Evolutionary conservation across 257 asterid species (phyloP).

Genomic region (Solanum corneliomulleri): DNA sequence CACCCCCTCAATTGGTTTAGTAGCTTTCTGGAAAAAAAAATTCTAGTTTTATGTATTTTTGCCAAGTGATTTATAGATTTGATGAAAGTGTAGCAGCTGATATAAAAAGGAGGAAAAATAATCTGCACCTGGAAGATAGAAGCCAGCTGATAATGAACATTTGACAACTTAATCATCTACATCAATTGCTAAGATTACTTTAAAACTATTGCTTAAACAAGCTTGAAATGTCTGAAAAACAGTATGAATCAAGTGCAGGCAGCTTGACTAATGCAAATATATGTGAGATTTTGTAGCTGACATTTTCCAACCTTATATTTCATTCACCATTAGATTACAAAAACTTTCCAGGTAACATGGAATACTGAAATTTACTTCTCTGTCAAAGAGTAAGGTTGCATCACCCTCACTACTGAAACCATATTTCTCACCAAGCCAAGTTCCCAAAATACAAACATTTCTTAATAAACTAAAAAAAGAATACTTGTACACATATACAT

Average conservation of each 20-base stretch:
- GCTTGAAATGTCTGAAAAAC: neutral
- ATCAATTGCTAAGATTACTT: neutral
- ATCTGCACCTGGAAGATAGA: neutral
- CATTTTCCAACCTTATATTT: neutral
- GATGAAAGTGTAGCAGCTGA: neutral
- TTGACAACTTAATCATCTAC: neutral
- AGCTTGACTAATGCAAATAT: neutral
- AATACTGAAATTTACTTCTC: neutral
- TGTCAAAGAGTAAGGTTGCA: neutral
- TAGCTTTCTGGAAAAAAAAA: neutral
- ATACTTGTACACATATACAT: neutral
- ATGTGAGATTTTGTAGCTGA: neutral
- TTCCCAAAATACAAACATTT: neutral
- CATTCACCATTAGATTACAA: neutral
- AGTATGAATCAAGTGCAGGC: neutral
- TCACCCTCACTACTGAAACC: neutral
- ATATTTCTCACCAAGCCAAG: neutral
- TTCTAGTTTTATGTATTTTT: neutral
- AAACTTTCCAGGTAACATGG: neutral
- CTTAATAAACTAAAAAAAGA: neutral
- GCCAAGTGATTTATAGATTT: neutral
- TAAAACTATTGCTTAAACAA: neutral
- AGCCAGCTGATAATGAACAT: neutral
- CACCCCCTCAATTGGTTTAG: neutral
- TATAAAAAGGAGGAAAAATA: neutral